A percentile compares a stretch with the other conserved stretches of the same genome.
Conservation (phyloP, 257 asterid genomes). For the Craterostigma plantagineum region DNA sequence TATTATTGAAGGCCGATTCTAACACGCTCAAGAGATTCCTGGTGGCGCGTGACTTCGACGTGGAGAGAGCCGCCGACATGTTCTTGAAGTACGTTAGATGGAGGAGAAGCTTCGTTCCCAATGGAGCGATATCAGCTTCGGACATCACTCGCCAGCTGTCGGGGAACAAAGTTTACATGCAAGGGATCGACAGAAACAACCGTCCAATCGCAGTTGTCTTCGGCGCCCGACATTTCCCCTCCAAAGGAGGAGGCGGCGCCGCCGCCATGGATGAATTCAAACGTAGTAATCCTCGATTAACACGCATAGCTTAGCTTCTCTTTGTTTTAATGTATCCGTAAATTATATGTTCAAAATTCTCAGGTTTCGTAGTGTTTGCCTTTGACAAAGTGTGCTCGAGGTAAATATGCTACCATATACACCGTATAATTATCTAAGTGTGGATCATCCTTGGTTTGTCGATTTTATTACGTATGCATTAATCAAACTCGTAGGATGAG, state of each 20-base stretch:
- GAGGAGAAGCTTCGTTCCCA: constrained; percentile 55
- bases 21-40: constrained; percentile 31
- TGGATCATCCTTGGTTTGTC: too few species aligned
- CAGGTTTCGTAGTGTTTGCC: not conserved
- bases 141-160: constrained; percentile 41
- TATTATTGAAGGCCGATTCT: too few species aligned
- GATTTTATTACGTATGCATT: too few species aligned
- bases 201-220: constrained; percentile 45
- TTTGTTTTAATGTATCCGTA: too few species aligned
- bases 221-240: constrained; percentile 49
- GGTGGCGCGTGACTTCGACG: constrained; percentile 71
- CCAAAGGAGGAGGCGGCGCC: too few species aligned
- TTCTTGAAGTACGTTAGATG: constrained; percentile 51
- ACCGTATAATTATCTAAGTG: too few species aligned
- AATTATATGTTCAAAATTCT: not conserved
- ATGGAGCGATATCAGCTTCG: constrained; percentile 28
- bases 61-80: constrained; percentile 59
- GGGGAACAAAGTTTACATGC: constrained; percentile 55
- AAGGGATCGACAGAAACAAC: constrained; percentile 58
- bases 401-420: too few species aligned
- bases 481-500: too few species aligned
- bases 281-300: too few species aligned
- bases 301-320: too few species aligned
- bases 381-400: constrained; percentile 1
- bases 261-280: constrained; percentile 47